These are phyloP conservation scores for Solanum bulbocastanum DNA, from an alignment of 257 asterid genomes.

Conservation along the genomic window DNA sequence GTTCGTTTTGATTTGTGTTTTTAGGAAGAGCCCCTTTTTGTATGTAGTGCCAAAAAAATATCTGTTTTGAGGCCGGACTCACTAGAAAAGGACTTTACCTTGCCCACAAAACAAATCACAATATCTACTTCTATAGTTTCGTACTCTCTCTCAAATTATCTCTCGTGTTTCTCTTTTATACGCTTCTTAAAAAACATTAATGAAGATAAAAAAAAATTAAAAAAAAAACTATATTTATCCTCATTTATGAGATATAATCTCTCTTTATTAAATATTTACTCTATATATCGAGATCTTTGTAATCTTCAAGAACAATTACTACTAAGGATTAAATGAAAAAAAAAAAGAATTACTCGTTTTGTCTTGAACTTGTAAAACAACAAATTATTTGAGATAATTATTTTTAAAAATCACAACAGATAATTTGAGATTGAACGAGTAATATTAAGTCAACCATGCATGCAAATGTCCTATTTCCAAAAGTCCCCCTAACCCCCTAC, in stretches of 20 bases:
- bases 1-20: fast-evolving
- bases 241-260: not conserved
- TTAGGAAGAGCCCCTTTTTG: not conserved
- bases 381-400: not conserved
- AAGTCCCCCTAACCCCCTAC: not conserved
- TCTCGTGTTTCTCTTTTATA: too few species aligned
- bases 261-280: not conserved
- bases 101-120: not conserved
- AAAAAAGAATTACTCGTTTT: too few species aligned
- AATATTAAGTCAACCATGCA: not conserved
- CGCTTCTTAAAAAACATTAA: too few species aligned
- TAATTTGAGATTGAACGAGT: not conserved
- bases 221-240: too few species aligned
- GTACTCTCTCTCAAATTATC: too few species aligned
- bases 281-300: too few species aligned
- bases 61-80: not conserved
- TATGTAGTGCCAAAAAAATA: not conserved
- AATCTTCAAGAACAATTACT: not conserved
- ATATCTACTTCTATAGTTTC: not conserved
- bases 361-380: too few species aligned
- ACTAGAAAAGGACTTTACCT: not conserved
- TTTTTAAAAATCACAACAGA: too few species aligned
- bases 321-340: not conserved
- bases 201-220: too few species aligned
- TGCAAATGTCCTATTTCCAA: not conserved